Conservation (phyloP, 2,329 filamentous ascomycete species). For the Aspergillus alliaceus region DNA sequence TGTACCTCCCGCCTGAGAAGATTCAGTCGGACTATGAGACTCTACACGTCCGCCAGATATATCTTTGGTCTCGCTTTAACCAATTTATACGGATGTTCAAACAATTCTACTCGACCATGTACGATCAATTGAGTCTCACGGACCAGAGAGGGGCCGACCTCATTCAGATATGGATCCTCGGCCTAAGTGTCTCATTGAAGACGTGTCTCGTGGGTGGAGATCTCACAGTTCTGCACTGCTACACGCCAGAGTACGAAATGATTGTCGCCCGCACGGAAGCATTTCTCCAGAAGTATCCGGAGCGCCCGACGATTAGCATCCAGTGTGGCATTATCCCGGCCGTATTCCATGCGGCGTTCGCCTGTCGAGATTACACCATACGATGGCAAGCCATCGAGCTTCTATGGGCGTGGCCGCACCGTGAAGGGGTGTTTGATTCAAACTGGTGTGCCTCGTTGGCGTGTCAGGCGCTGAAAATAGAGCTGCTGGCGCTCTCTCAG, state of each 20-base stretch:
- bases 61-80: not conserved
- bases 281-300: not conserved
- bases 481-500: not conserved
- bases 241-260: not conserved
- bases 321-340: not conserved
- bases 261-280: not conserved
- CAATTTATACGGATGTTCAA: not conserved
- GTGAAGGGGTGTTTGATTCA: not conserved
- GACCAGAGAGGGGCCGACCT: not conserved
- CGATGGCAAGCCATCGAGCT: conserved; percentile 1
- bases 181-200: not conserved
- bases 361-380: not conserved
- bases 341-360: not conserved
- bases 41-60: not conserved
- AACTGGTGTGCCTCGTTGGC: not conserved
- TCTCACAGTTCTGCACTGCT: not conserved
- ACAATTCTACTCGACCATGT: not conserved
- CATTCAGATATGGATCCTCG: not conserved
- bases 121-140: not conserved
- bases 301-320: not conserved
- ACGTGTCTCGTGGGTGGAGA: not conserved
- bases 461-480: not conserved
- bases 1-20: not conserved
- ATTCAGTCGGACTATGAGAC: not conserved
- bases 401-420: conserved; percentile 1